A percentile compares a stretch with the other conserved stretches of the same genome.
Conservation (phyloP, 805 yeast species). For the Zygotorulaspora danielsina region DNA sequence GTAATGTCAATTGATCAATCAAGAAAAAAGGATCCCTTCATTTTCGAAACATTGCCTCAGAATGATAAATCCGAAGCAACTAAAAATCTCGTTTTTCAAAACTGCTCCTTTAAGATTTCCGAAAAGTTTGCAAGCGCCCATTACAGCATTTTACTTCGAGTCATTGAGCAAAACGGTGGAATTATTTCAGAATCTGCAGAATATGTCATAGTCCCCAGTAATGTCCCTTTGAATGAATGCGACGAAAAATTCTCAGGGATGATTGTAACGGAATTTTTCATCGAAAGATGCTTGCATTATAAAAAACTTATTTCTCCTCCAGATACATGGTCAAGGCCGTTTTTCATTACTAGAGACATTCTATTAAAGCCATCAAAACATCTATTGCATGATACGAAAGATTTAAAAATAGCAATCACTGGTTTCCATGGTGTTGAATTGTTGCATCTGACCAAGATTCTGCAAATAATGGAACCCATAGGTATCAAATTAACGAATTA, state of each 20-base stretch:
- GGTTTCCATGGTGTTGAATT: slow-evolving; percentile 78
- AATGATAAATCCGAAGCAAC: background rate
- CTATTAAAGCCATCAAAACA: slow-evolving; percentile 27
- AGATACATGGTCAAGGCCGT: slow-evolving; percentile 66
- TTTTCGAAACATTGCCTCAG: background rate
- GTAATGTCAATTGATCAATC: slow-evolving; percentile 18
- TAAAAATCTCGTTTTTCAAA: slow-evolving; percentile 14
- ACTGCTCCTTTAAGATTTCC: slow-evolving; percentile 17
- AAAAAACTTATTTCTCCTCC: slow-evolving; percentile 38
- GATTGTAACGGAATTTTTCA: slow-evolving; percentile 71
- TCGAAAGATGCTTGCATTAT: slow-evolving; percentile 68
- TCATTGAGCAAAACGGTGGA: slow-evolving; percentile 30
- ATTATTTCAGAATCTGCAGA: slow-evolving; percentile 4
- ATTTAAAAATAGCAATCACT: slow-evolving; percentile 46
- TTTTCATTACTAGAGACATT: slow-evolving; percentile 30
- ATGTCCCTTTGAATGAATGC: slow-evolving; percentile 11
- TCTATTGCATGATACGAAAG: slow-evolving; percentile 21
- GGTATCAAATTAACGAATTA: slow-evolving; percentile 27
- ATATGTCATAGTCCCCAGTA: slow-evolving; percentile 26
- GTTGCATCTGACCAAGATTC: slow-evolving; percentile 62
- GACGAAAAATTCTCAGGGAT: slow-evolving; percentile 11
- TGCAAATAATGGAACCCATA: slow-evolving; percentile 44
- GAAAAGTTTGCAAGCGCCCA: slow-evolving; percentile 20
- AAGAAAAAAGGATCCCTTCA: background rate
- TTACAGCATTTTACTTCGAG: slow-evolving; percentile 19